These are phyloP conservation scores for Jatropha multifida DNA, from an alignment of 441 rosid species.

Conservation along the genomic window DNA sequence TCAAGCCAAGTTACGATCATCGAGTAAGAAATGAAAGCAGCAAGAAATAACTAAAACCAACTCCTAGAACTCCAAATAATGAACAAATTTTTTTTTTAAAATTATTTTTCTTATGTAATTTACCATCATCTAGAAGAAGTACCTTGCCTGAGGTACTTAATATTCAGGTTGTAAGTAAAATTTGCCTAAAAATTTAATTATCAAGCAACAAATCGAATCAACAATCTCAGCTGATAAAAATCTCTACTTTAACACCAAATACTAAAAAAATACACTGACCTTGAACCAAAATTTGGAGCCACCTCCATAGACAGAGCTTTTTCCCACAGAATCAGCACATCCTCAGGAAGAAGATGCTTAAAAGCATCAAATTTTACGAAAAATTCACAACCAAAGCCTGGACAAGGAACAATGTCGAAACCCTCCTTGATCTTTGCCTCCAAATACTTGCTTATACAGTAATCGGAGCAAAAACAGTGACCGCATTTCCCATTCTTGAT, in stretches of 20 bases:
- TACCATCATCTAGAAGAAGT: neutral
- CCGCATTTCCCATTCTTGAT: neutral
- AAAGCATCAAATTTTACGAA: neutral
- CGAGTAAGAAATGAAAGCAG: too few relatives aligned
- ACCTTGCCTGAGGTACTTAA: neutral
- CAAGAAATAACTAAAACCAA: too few relatives aligned
- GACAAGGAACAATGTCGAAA: neutral
- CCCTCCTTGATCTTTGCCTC: constrained; percentile 2
- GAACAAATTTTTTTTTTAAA: too few relatives aligned
- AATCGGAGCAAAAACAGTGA: neutral
- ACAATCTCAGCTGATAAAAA: neutral
- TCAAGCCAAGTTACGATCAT: too few relatives aligned
- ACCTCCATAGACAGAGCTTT: too few relatives aligned
- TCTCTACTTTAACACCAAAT: neutral
- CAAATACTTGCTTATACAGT: constrained; percentile 2
- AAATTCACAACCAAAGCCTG: neutral
- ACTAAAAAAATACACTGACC: constrained; percentile 6
- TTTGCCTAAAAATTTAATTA: neutral
- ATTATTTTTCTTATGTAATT: too few relatives aligned
- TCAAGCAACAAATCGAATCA: neutral
- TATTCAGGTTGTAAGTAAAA: neutral
- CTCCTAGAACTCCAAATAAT: too few relatives aligned
- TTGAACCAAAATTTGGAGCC: constrained; percentile 2
- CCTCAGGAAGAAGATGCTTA: constrained; percentile 5
- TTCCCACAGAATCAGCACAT: neutral